A percentile compares a stretch with the other conserved stretches of the same genome.
Evolutionary conservation across 2,329 filamentous ascomycete species (phyloP).

Genomic region (Aureobasidium namibiae): DNA sequence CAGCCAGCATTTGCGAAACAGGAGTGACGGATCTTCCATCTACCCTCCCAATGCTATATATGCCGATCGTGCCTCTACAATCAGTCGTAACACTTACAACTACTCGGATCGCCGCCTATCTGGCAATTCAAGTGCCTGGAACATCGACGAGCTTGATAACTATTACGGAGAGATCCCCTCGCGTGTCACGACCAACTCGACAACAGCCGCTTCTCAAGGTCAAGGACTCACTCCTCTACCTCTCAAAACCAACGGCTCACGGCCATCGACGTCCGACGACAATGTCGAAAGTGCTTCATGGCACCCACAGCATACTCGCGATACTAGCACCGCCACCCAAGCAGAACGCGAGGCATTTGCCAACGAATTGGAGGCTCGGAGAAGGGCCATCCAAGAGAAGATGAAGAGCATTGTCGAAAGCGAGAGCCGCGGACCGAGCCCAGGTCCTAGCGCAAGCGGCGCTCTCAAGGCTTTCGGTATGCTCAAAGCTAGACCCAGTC

Average conservation of each 20-base stretch:
- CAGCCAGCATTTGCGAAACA: slow-evolving; percentile 60
- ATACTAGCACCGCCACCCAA: slow-evolving; percentile 43
- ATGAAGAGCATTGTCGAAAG: slow-evolving; percentile 61
- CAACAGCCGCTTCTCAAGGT: slow-evolving; percentile 18
- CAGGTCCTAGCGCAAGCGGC: slow-evolving; percentile 29
- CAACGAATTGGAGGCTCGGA: slow-evolving; percentile 61
- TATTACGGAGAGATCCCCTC: slow-evolving; percentile 29
- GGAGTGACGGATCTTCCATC: slow-evolving; percentile 74
- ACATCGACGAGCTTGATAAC: slow-evolving; percentile 43
- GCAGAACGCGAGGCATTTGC: slow-evolving; percentile 63
- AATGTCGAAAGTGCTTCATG: slow-evolving; percentile 27
- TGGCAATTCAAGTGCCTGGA: slow-evolving; percentile 36
- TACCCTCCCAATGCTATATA: slow-evolving; percentile 46
- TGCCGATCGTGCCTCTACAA: slow-evolving; percentile 26
- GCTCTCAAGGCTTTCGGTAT: slow-evolving; percentile 54
- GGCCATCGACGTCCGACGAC: slow-evolving; percentile 12
- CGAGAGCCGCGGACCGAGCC: slow-evolving; percentile 36
- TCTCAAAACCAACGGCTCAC: slow-evolving; percentile 10
- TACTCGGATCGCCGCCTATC: slow-evolving; percentile 7
- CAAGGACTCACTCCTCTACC: slow-evolving; percentile 12
- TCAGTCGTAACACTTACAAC: slow-evolving; percentile 4
- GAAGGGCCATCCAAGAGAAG: slow-evolving; percentile 63
- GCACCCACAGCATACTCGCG: slow-evolving; percentile 42
- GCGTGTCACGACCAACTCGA: slow-evolving; percentile 28
- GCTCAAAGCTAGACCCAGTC: slow-evolving; percentile 58